Conservation (phyloP, 768 basidiomycete genomes). For the Porpolomopsis calyptriformis region DNA sequence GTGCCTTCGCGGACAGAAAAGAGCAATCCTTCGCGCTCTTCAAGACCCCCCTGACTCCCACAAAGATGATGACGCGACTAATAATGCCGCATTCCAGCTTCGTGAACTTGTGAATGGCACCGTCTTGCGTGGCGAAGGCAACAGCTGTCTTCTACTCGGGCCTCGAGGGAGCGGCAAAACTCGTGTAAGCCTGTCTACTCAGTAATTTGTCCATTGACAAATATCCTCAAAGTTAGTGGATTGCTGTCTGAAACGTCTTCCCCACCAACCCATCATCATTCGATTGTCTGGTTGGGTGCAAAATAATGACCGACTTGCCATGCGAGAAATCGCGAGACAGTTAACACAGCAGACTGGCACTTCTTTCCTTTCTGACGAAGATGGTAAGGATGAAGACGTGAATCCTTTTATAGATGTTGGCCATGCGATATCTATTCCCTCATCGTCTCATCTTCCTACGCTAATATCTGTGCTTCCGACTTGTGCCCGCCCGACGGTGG, state of each 20-base stretch:
- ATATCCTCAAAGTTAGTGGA: conserved; percentile 44
- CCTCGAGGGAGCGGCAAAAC: conserved; percentile 84
- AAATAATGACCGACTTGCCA: conserved; percentile 76
- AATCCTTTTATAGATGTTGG: conserved; percentile 40
- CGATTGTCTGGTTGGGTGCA: conserved; percentile 82
- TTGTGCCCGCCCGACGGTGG: conserved; percentile 65
- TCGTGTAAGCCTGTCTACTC: conserved; percentile 33
- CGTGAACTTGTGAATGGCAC: conserved; percentile 61
- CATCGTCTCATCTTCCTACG: conserved; percentile 60
- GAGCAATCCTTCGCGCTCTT: conserved; percentile 39
- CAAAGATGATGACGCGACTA: conserved; percentile 24
- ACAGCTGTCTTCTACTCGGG: conserved; percentile 83
- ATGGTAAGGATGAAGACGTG: conserved; percentile 27
- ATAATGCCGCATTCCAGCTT: conserved; percentile 46
- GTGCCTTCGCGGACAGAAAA: conserved; percentile 48
- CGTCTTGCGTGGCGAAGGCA: conserved; percentile 74
- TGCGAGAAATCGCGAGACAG: conserved; percentile 86
- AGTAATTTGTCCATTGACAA: conserved; percentile 3
- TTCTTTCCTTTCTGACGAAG: conserved; percentile 35
- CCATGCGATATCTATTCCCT: conserved; percentile 35
- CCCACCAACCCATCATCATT: conserved; percentile 55
- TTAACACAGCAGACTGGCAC: conserved; percentile 66
- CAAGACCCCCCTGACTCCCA: conserved; percentile 15
- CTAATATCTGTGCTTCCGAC: conserved; percentile 71
- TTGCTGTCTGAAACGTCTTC: conserved; percentile 36